These are phyloP conservation scores for Sanguinoderma infundibulare DNA, from an alignment of 1,284 basidiomycete genomes.

Conservation along the genomic window DNA sequence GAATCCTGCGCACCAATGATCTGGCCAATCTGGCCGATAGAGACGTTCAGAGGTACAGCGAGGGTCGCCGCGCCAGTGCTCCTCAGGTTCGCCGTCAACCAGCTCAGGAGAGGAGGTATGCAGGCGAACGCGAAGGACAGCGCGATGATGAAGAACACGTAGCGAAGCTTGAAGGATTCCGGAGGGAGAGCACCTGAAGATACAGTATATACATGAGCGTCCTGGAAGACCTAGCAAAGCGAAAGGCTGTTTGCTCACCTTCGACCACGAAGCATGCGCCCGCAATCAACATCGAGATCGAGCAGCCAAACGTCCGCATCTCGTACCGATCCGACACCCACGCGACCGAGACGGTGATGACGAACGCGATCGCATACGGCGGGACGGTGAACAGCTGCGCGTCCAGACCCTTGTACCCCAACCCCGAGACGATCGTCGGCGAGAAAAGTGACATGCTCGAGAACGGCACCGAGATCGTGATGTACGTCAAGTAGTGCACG, in stretches of 20 bases:
- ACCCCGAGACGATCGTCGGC: conserved; percentile 42
- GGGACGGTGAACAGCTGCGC: conserved; percentile 65
- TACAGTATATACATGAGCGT: not conserved
- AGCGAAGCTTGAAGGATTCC: conserved; percentile 37
- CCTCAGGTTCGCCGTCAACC: conserved; percentile 42
- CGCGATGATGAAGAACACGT: conserved; percentile 41
- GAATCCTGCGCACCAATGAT: conserved; percentile 33
- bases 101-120: conserved; percentile 42
- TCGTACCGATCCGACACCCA: conserved; percentile 27
- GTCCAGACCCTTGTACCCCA: conserved; percentile 49
- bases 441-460: conserved; percentile 41
- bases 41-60: conserved; percentile 42
- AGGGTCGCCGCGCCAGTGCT: conserved; percentile 39
- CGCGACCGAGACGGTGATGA: conserved; percentile 35
- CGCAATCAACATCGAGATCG: conserved; percentile 20
- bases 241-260: conserved; percentile 10
- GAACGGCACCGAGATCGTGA: conserved; percentile 39
- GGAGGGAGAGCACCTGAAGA: conserved; percentile 34
- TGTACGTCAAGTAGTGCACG: conserved; percentile 37
- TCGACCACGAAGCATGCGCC: conserved; percentile 26
- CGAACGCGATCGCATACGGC: conserved; percentile 48
- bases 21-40: conserved; percentile 42
- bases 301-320: conserved; percentile 20
- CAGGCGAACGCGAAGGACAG: conserved; percentile 40
- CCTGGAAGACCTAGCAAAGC: not conserved